These are phyloP conservation scores for Ganoderma leucocontextum DNA, from an alignment of 1,284 basidiomycete genomes.

Conservation along the genomic window DNA sequence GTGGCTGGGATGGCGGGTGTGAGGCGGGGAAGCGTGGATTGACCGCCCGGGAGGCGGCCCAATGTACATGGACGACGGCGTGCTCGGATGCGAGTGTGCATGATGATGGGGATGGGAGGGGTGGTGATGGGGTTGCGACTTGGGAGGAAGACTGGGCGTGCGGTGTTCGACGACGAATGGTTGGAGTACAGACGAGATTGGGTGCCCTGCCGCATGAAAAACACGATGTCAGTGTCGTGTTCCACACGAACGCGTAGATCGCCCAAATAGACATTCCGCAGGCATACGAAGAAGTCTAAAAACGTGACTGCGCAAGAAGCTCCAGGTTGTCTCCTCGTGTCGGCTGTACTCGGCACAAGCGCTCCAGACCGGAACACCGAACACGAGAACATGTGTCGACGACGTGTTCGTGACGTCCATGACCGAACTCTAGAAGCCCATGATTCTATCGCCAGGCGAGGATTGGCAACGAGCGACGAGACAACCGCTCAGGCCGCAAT, in stretches of 20 bases:
- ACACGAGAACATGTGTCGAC: conserved; percentile 10
- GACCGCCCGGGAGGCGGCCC: conserved; percentile 33
- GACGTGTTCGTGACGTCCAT: conserved; percentile 13
- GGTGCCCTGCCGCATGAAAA: conserved; percentile 12
- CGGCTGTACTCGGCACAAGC: conserved; percentile 1
- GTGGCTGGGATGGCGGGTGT: conserved; percentile 22
- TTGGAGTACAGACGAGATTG: conserved; percentile 23
- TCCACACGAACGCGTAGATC: neutral
- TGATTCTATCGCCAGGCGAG: conserved; percentile 18
- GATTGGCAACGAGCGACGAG: conserved; percentile 14
- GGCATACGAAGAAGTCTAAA: neutral
- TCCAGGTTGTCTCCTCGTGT: neutral
- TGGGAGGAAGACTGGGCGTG: conserved; percentile 17
- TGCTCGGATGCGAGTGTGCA: conserved; percentile 31
- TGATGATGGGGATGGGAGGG: conserved; percentile 27
- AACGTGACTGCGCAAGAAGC: conserved; percentile 3
- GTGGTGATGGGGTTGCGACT: conserved; percentile 5
- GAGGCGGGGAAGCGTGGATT: conserved; percentile 28
- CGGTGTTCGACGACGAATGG: conserved; percentile 34
- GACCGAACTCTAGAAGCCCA: conserved; percentile 25
- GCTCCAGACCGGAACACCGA: neutral
- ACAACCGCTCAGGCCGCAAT: conserved; percentile 5
- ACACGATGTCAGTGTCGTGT: neutral
- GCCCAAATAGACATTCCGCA: neutral
- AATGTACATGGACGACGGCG: conserved; percentile 40